These are phyloP conservation scores for Erythrophleum ivorense DNA, from an alignment of 331 rosid genomes.

Conservation along the genomic window DNA sequence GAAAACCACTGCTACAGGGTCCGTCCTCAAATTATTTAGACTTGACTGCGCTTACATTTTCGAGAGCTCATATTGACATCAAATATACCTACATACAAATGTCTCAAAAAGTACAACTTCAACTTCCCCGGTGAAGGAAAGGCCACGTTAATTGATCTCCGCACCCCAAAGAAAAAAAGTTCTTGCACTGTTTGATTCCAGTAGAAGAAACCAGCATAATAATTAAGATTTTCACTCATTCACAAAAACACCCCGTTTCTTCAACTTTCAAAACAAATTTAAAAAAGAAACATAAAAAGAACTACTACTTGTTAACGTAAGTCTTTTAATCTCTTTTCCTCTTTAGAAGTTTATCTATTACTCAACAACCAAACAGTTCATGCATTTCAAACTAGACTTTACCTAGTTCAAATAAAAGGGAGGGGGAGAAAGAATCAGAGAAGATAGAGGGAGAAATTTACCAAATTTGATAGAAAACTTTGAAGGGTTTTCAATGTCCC, in stretches of 20 bases:
- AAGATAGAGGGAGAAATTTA: not conserved
- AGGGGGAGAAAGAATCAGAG: not conserved
- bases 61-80: not conserved
- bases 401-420: not conserved
- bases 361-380: slow-evolving; percentile 24
- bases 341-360: not conserved
- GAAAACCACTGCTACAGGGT: not conserved
- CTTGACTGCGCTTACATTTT: not conserved
- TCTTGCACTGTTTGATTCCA: slow-evolving; percentile 27
- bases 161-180: not conserved
- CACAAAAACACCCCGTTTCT: slow-evolving; percentile 1
- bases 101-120: not conserved
- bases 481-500: not conserved
- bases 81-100: not conserved
- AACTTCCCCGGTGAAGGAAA: not conserved
- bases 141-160: not conserved
- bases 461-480: not conserved
- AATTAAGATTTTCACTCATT: slow-evolving; percentile 1
- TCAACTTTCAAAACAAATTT: slow-evolving; percentile 7
- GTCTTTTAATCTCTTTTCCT: not conserved
- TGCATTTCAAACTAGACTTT: not conserved
- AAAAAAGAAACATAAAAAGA: not conserved
- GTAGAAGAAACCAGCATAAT: not conserved
- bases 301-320: not conserved
- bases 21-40: not conserved